These are phyloP conservation scores for Alternaria gaisen DNA, from an alignment of 2,329 filamentous ascomycete genomes.

Conservation along the genomic window DNA sequence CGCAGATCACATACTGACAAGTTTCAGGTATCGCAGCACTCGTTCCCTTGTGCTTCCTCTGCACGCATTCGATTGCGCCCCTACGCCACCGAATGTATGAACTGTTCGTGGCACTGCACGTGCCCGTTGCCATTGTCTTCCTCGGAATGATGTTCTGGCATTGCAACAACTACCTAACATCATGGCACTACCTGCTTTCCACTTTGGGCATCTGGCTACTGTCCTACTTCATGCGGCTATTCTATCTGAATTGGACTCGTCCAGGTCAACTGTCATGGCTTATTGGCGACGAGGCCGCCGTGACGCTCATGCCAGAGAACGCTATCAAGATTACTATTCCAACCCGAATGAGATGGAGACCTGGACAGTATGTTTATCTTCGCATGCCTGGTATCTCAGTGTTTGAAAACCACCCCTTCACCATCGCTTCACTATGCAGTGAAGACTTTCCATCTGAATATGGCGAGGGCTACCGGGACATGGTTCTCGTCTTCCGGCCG, in stretches of 20 bases:
- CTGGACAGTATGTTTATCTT: conserved; percentile 93
- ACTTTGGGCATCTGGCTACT: conserved; percentile 80
- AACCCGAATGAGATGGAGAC: conserved; percentile 90
- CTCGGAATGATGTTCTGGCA: conserved; percentile 94
- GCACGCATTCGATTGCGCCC: conserved; percentile 81
- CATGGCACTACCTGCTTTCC: conserved; percentile 87
- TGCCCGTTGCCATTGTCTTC: conserved; percentile 82
- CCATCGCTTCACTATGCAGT: conserved; percentile 89
- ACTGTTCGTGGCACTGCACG: conserved; percentile 81
- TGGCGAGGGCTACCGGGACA: conserved; percentile 85
- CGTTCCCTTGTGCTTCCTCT: conserved; percentile 83
- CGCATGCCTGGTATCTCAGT: conserved; percentile 92
- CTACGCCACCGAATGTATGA: conserved; percentile 84
- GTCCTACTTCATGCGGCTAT: conserved; percentile 77
- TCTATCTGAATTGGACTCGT: conserved; percentile 89
- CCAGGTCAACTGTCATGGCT: conserved; percentile 82
- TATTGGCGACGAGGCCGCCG: conserved; percentile 88
- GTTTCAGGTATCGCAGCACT: conserved; percentile 69
- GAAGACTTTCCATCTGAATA: conserved; percentile 94
- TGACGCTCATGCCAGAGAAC: conserved; percentile 89
- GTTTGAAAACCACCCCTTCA: conserved; percentile 95
- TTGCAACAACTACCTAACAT: conserved; percentile 88
- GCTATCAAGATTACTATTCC: conserved; percentile 96
- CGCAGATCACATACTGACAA: conserved; percentile 20
- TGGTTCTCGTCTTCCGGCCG: conserved; percentile 89